These are phyloP conservation scores for Ganoderma lingzhi DNA, from an alignment of 1,284 basidiomycete species.

Conservation along the genomic window DNA sequence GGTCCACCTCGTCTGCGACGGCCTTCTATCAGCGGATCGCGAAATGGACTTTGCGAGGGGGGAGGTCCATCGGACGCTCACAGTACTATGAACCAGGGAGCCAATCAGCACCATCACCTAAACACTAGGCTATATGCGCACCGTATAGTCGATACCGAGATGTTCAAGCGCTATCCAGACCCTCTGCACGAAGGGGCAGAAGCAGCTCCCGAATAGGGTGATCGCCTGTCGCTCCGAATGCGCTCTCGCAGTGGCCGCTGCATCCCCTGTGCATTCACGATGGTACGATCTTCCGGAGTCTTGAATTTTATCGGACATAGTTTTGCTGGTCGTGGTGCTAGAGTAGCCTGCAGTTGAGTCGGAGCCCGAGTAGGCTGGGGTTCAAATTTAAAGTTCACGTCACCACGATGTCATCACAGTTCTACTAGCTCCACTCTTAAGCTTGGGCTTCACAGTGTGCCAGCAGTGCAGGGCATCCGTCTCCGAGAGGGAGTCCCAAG, in stretches of 20 bases:
- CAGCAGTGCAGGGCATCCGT: no score
- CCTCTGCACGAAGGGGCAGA: slow-evolving; percentile 80
- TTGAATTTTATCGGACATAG: slow-evolving; percentile 39
- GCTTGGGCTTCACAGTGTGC: no score
- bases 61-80: slow-evolving; percentile 29
- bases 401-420: slow-evolving; percentile 19
- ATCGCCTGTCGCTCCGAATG: slow-evolving; percentile 57
- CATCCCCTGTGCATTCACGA: slow-evolving; percentile 64
- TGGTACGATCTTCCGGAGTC: slow-evolving; percentile 62
- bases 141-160: slow-evolving; percentile 68
- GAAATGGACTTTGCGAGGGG: neutral
- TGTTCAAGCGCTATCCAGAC: slow-evolving; percentile 75
- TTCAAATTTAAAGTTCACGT: neutral
- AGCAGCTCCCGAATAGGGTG: slow-evolving; percentile 74
- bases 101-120: slow-evolving; percentile 5
- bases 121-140: slow-evolving; percentile 32
- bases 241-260: slow-evolving; percentile 60
- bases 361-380: neutral
- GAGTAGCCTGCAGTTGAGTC: neutral
- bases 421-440: slow-evolving; percentile 11
- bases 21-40: slow-evolving; percentile 9
- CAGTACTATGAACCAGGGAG: slow-evolving; percentile 43
- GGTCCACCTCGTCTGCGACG: slow-evolving; percentile 77
- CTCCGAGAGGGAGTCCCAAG: no score
- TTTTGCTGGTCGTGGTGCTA: slow-evolving; percentile 14